Base-by-base conservation (phyloP, 2,329 filamentous ascomycete genomes). In the Fusarium albidum region DNA sequence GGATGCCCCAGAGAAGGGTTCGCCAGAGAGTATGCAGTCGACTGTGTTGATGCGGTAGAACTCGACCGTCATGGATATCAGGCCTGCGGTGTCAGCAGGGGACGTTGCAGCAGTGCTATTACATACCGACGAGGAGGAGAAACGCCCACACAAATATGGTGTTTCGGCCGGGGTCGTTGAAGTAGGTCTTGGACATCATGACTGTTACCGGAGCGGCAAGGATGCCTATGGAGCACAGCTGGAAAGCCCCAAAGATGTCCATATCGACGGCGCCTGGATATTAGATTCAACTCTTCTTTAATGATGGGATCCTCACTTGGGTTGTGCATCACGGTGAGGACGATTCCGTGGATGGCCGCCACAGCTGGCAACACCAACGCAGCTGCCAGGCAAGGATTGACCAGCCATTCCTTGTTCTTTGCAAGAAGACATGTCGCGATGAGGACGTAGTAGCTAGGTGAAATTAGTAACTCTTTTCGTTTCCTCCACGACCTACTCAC, bases 241-340 rank as follows among this genome's bases (percentile, higher is more conserved):
- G 87, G 56, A 89, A 88, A 9, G 85, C 85, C 2, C 87, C 87
- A 50, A 82, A 90, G 4, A 89, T 75, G 60, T 90, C 87, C 80
- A 90, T 83, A 63, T 89, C 86, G 12, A 88, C 79, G 12, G 83
- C 86, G 44, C 74, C 85, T 87, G 18, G 3, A 7, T 11, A 13
- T 13, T 14, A 14, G 0, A 0, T 4, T 1, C 3, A 12, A 5
- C 4, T 7, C 5, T 11, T 1, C 1, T 8, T 26, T 5, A n/a
- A 8, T n/a, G 50, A 18, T 52, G 1, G 10, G n/a, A 27, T 21
- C 65, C 82, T 72, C 61, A 86, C 86, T 76, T 51, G 83, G 73
- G n/a, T 79, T 75, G 65, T 89, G 86, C 10, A 85, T 61, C 4
- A 78, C 76, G 1, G 85, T 81, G 7, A 89, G 76, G 11, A 86